phyloP scores from a whole-genome alignment of 2,329 filamentous ascomycete genomes.

The Biscogniauxia sp. region DNA sequence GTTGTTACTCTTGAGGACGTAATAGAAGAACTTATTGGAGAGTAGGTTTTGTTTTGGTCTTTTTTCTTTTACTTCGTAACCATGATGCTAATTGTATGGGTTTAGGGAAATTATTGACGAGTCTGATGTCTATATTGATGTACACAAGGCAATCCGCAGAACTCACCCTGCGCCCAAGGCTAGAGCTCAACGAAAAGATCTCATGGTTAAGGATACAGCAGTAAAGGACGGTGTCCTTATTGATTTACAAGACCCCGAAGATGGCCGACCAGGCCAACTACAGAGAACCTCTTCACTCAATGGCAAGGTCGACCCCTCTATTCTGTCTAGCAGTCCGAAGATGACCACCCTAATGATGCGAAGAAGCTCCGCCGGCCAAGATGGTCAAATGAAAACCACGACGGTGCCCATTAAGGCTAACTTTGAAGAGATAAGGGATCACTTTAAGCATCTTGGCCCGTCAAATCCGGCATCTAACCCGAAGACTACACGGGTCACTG shows the following conservation, averaged over 20 bases:
- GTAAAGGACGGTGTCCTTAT: slow-evolving; percentile 37
- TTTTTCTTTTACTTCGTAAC: slow-evolving; percentile 4
- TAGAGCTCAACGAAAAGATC: slow-evolving; percentile 45
- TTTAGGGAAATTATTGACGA: slow-evolving; percentile 91
- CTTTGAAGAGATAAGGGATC: slow-evolving; percentile 60
- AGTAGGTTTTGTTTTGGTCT: slow-evolving; percentile 56
- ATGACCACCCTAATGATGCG: slow-evolving; percentile 60
- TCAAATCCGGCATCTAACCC: slow-evolving; percentile 66
- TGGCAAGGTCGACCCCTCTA: slow-evolving; percentile 37
- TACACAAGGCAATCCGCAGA: slow-evolving; percentile 95
- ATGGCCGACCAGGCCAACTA: slow-evolving; percentile 25
- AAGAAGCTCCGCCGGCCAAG: slow-evolving; percentile 52
- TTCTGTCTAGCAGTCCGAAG: slow-evolving; percentile 46
- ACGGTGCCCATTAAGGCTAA: slow-evolving; percentile 58
- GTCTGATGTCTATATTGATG: slow-evolving; percentile 96
- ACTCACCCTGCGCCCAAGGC: slow-evolving; percentile 80
- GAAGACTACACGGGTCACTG: slow-evolving; percentile 57
- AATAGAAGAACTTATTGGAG: slow-evolving; percentile 96
- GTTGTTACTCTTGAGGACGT: slow-evolving; percentile 97
- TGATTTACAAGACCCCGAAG: slow-evolving; percentile 38
- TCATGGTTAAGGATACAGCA: slow-evolving; percentile 33
- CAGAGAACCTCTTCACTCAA: slow-evolving; percentile 36
- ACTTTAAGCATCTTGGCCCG: slow-evolving; percentile 64
- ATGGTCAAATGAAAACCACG: slow-evolving; percentile 47
- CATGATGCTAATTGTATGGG: not conserved